Base-by-base conservation (phyloP, 768 basidiomycete species). In the Vararia minispora region DNA sequence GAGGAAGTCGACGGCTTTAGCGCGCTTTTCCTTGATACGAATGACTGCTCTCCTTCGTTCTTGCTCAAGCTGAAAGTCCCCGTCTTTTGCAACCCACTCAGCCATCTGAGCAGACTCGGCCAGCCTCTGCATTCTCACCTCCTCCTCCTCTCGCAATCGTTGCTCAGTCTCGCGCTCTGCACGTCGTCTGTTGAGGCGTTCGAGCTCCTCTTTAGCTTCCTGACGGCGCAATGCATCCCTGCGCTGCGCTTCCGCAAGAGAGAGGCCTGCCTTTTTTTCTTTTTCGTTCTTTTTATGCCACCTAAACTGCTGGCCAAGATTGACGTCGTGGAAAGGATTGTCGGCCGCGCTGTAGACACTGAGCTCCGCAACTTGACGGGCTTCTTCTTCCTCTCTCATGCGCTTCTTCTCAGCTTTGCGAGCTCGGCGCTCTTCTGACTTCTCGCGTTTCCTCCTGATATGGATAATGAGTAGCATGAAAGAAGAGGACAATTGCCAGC, bases 221-320 rank as follows among this genome's bases (percentile, higher is more conserved):
- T 83, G 76, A 27, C 80, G 69, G 40, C 92, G 63, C 18, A 87
- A 56, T 1, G 79, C 76, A 62, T 99, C 95, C 49, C 74, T 73
- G 46, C 69, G 68, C 44, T 84, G 80, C 1, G 83, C 68, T 52
- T 99, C 95, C 0, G 77, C 79, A 1, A 77, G 52, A 1, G 79
- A 73, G 34, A 98, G 52, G 2, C 95, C 95, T 43, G 76, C 63
- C 61, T 94, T 97, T 52, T 76, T 73, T 57, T 99, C 95, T 65
- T 90, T 89, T 58, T 99, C 95, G 20, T 78, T 74, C 66, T 99
- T 99, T 70, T 99, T 99, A 63, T 91, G 87, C 95, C 95, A 99
- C 41, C 85, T 79, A 60, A 99, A 99, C 57, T 92, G 89, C 55
- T 97, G 88, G 16, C 80, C 83, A 23, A 98, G 79, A 58, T 98